Evolutionary conservation across 306 rosid species (phyloP), one percentile per base, ranked within the genome.

Genomic region (Prunus padus): DNA sequence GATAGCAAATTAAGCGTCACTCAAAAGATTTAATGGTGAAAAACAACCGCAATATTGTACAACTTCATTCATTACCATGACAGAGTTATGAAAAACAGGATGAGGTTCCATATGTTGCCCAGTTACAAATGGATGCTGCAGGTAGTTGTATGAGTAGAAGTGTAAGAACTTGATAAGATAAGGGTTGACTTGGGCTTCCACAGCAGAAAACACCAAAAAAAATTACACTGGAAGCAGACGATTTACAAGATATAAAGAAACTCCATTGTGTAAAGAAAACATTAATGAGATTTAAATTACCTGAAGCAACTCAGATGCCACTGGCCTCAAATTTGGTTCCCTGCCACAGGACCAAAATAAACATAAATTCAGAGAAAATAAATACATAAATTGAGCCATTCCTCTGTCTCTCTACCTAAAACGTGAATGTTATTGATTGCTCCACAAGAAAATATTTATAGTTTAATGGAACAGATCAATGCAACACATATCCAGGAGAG

Each of bases 51-150:
- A 65, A 33, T 4, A 80, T 73, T 44, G 46, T 69, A 66, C 15
- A 75, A 61, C 15, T 55, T 50, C 71, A 57, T 76, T 81, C 69
- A 79, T 65, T 28, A 96, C 99, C 98, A 62, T 66, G 82, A 65
- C 81, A 72, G 89, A 68, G 71, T 73, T 16, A 74, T 44, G n/a
- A 65, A 81, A 68, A 63, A n/a, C 52, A 74, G 85, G 69, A 83
- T 66, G 76, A 73, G 84, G 79, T 77, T 85, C 84, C 77, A 72
- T 30, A 10, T 68, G 63, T 76, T 89, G 77, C 9, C 99, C 94
- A 11, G 92, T 88, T 62, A 92, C 96, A 92, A 92, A 96, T 77
- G 91, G 94, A 84, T 92, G 98, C 99, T 96, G 90, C 89, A 86
- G 30, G 63, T 67, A 70, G 65, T 84, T 49, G 65, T 40, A 49